These are phyloP conservation scores for Hypoxylon intermedium DNA, from an alignment of 495 filamentous ascomycete species.

Conservation along the genomic window DNA sequence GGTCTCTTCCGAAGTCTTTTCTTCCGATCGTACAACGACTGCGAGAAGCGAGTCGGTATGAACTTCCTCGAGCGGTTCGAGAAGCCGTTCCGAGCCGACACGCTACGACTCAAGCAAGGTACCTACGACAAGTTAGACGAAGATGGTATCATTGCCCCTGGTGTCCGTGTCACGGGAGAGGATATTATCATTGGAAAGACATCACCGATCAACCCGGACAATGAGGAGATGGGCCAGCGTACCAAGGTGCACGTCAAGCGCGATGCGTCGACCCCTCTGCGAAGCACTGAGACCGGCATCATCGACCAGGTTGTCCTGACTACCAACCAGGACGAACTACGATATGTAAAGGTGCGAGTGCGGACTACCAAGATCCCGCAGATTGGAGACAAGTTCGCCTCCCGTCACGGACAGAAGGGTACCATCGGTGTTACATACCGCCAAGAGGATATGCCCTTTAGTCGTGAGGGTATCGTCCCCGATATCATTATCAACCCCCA, in stretches of 20 bases:
- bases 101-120: constrained; percentile 87
- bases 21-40: constrained; percentile 95
- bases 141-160: constrained; percentile 91
- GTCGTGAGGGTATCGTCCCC: constrained; percentile 84
- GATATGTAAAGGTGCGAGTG: constrained; percentile 96
- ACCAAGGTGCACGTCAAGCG: constrained; percentile 89
- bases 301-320: constrained; percentile 92
- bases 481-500: constrained; percentile 99
- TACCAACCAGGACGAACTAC: constrained; percentile 86
- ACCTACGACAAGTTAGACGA: constrained; percentile 98
- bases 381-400: constrained; percentile 99
- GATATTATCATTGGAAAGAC: constrained; percentile 99
- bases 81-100: constrained; percentile 88
- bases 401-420: constrained; percentile 98
- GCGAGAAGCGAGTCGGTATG: constrained; percentile 92
- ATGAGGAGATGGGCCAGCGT: constrained; percentile 91
- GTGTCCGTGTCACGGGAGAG: constrained; percentile 92
- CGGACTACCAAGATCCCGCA: constrained; percentile 97
- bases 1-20: constrained; percentile 97
- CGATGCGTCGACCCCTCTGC: constrained; percentile 90
- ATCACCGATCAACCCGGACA: constrained; percentile 87
- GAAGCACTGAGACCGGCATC: constrained; percentile 95
- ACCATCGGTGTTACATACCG: constrained; percentile 98
- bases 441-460: constrained; percentile 99
- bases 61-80: constrained; percentile 90